Conservation (phyloP, 2,329 filamentous ascomycete genomes). For the Fusarium musae region DNA sequence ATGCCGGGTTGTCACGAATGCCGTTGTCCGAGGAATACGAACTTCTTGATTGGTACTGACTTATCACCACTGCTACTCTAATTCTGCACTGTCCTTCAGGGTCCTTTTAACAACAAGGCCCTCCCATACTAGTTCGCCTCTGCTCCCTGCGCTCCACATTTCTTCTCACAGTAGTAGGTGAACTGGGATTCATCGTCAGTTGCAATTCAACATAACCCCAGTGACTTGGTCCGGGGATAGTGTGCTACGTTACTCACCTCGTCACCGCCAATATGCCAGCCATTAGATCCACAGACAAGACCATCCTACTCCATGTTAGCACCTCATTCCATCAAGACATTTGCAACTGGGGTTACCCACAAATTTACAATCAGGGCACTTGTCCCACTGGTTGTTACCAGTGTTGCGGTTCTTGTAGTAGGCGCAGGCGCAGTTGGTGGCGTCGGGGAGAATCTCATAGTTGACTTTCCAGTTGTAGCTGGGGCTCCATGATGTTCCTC, state of each 20-base stretch:
- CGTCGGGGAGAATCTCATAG: conserved; percentile 20
- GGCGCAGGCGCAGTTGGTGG: conserved; percentile 25
- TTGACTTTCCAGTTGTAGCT: conserved; percentile 26
- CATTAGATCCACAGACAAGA: conserved; percentile 9
- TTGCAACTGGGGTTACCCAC: not conserved
- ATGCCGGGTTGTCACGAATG: not conserved
- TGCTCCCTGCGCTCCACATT: conserved; percentile 11
- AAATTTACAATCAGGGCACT: conserved; percentile 32
- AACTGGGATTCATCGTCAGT: not conserved
- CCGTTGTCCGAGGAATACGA: not conserved
- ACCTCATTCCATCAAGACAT: rapidly evolving
- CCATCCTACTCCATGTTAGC: conserved; percentile 13
- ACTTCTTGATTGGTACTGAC: rapidly evolving
- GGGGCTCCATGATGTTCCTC: conserved; percentile 15
- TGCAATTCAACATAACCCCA: too few species aligned
- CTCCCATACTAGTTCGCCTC: conserved; percentile 1
- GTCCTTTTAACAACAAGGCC: not conserved
- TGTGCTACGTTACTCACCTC: conserved; percentile 14
- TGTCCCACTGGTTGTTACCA: conserved; percentile 23
- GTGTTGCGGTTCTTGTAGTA: conserved; percentile 19
- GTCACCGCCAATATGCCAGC: conserved; percentile 36
- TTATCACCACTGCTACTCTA: not conserved
- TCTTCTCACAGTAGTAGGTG: conserved; percentile 13
- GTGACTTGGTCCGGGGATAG: not conserved
- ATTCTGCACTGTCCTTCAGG: too few species aligned